Base-by-base conservation (phyloP, 2,329 filamentous ascomycete species). In the Trichoderma breve region DNA sequence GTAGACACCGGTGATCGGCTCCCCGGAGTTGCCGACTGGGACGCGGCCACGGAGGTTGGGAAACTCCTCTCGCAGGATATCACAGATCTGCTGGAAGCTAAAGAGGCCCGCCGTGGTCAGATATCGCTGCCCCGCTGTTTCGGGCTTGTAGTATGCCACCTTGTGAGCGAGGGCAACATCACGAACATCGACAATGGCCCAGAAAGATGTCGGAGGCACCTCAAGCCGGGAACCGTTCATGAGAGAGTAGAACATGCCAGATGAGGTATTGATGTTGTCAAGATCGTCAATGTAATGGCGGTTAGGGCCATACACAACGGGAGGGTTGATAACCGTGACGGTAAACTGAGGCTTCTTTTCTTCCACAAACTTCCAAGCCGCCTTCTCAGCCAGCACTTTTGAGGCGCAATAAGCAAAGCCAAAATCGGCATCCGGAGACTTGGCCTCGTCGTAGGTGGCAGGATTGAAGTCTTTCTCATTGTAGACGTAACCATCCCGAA, bases 11-110 rank as follows among this genome's bases (percentile, higher is more conserved):
- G 68, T 34, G 34, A 70, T 63, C 30, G 58, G 68, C 47, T 55
- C 39, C 12, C 68, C 68, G 36, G 68, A 58, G 24, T 36, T 70
- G 30, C 68, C 68, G 21, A 70, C 80, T 1, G 87, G 87, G 73
- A 89, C 75, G 71, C 81, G 80, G 62, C 85, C 84, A 36, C 77
- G 79, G 55, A 87, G 82, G 65, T 87, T 84, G 1, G 87, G 86
- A 75, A 89, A 88, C 73, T 83, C 80, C 71, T 80, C 79, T 65
- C 84, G 81, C 60, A 86, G 81, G 6, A 83, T 78, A 78, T 87
- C 86, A 72, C 77, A 81, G 78, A 84, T 89, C 75, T 78, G 80
- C 8, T 66, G 14, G 74, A 76, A 76, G 11, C 69, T 74, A 72
- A 55, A 80, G 73, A 21, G 73, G 51, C 74, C 75, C 0, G 72